Conservation (phyloP, 2,329 filamentous ascomycete species). For the Fusarium hostae region DNA sequence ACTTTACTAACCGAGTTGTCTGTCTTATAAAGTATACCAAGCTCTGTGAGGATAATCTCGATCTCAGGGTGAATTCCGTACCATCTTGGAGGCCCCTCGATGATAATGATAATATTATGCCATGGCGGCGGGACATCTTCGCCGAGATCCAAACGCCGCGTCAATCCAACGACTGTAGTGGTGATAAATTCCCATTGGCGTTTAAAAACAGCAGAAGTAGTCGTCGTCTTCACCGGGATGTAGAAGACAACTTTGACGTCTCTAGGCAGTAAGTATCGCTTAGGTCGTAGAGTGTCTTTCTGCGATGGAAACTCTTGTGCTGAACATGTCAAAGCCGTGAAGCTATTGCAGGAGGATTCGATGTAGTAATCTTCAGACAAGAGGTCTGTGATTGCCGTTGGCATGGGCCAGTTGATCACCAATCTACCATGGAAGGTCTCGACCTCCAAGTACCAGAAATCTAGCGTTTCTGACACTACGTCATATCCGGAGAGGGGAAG, state of each 20-base stretch:
- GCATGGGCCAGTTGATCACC: neutral
- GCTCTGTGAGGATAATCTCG: neutral
- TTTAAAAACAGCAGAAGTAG: neutral
- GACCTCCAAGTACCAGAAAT: too few relatives aligned
- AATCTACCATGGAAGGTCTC: neutral
- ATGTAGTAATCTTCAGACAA: neutral
- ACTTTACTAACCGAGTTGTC: neutral
- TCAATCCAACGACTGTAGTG: neutral
- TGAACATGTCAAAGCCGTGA: neutral
- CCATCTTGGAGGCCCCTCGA: neutral
- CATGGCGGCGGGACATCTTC: neutral
- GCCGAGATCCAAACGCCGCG: neutral
- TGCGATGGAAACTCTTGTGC: neutral
- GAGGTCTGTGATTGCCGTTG: accelerated
- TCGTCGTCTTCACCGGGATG: neutral
- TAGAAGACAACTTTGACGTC: neutral
- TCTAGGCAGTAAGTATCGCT: neutral
- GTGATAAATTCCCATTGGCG: neutral
- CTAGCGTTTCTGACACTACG: neutral
- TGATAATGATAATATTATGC: neutral
- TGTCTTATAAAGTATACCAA: neutral
- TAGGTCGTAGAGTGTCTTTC: neutral
- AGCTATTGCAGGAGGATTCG: neutral
- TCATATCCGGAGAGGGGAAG: neutral
- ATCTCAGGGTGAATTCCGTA: neutral